Evolutionary conservation across 805 yeast genomes (phyloP), one percentile per base, ranked within the genome.

Genomic region (Yamadazyma takamatsuzukensis): DNA sequence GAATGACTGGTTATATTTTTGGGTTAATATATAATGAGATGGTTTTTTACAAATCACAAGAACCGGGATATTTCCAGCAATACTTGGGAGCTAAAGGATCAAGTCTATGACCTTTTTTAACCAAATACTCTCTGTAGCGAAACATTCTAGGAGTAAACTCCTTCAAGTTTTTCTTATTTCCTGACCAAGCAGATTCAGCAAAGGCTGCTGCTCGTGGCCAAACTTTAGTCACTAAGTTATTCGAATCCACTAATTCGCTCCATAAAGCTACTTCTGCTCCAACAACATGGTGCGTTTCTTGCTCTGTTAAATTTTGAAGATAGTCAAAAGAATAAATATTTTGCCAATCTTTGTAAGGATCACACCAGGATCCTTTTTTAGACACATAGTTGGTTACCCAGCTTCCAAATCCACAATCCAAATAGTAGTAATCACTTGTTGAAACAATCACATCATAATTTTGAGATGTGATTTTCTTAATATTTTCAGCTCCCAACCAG

Each of bases 161-260:
- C 8, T 32, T 32, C 5, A 13, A 22, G 8, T 26, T 16, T 33
- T 58, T 53, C 35, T 51, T 49, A 46, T 64, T 64, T 2, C 70
- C 70, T 30, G 64, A 54, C 71, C 71, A 66, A 4, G 54, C 44
- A 6, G 47, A 37, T 43, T 66, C 72, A 2, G 65, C 69, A 15
- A 61, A 48, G 5, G 70, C 65, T 6, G 68, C 68, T 3, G 64
- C 40, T 30, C 71, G 43, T 7, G 70, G 69, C 70, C 72, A 66
- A 14, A 63, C 36, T 38, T 52, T 56, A 5, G 34, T 34, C 9
- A 57, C 57, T n/a, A 63, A 42, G 9, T 52, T 58, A 2, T 47
- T 34, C 5, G 52, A 45, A 34, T 64, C 70, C 4, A 45, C 54
- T 41, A 59, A 64, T 41, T 66, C 71, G 2, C 60, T 41, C 68